These are phyloP conservation scores for Melanogaster broomeanus DNA, from an alignment of 768 basidiomycete species.

Conservation along the genomic window DNA sequence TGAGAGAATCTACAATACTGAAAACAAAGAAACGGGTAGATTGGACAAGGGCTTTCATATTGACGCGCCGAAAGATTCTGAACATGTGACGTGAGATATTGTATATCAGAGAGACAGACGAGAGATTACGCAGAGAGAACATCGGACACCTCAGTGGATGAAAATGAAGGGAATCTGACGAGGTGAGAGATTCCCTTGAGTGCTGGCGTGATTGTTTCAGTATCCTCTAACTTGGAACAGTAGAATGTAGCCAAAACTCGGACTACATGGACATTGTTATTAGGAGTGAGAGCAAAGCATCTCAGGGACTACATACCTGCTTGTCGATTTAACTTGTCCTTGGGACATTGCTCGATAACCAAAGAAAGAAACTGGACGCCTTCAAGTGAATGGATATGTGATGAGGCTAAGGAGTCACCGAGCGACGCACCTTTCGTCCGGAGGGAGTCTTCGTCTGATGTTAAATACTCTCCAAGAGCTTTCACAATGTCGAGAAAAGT, in stretches of 20 bases:
- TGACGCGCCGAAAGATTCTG: slow-evolving; percentile 78
- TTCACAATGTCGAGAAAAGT: slow-evolving; percentile 81
- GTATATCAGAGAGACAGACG: not conserved
- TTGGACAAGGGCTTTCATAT: slow-evolving; percentile 81
- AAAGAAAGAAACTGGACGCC: slow-evolving; percentile 84
- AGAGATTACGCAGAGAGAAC: slow-evolving; percentile 58
- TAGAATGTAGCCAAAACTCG: slow-evolving; percentile 84
- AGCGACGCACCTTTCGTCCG: slow-evolving; percentile 70
- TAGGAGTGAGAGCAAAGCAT: not conserved
- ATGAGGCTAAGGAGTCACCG: not conserved
- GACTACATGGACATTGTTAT: slow-evolving; percentile 47
- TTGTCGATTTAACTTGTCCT: slow-evolving; percentile 71
- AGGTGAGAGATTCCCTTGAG: slow-evolving; percentile 74
- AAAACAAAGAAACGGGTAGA: slow-evolving; percentile 82
- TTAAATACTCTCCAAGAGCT: slow-evolving; percentile 84
- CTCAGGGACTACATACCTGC: slow-evolving; percentile 55
- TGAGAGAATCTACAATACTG: slow-evolving; percentile 72
- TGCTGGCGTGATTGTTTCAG: slow-evolving; percentile 80
- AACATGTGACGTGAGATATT: not conserved
- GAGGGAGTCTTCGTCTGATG: slow-evolving; percentile 77
- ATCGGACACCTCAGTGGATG: slow-evolving; percentile 60
- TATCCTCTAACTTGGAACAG: slow-evolving; percentile 83
- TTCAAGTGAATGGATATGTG: slow-evolving; percentile 32
- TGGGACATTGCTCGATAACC: slow-evolving; percentile 62
- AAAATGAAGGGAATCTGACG: slow-evolving; percentile 61